A percentile compares a stretch with the other conserved stretches of the same genome.
phyloP scores from a whole-genome alignment of 805 yeast genomes.

The Scheffersomyces spartinae region DNA sequence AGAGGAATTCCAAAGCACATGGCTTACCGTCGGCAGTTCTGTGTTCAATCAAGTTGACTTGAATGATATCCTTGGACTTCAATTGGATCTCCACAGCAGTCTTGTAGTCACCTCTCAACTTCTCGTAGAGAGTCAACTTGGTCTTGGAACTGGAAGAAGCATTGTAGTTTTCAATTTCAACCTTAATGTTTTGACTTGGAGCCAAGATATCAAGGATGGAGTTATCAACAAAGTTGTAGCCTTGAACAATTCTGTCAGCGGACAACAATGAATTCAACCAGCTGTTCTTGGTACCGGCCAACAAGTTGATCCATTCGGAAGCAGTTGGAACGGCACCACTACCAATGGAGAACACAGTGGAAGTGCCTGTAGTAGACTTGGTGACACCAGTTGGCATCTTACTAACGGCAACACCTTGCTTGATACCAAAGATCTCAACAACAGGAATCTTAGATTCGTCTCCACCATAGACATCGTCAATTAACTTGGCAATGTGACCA shows the following conservation, averaged over 20 bases:
- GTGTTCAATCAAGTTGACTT: constrained; percentile 70
- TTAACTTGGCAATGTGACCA: constrained; percentile 67
- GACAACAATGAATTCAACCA: constrained; percentile 92
- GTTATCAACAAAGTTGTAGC: constrained; percentile 63
- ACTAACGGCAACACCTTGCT: constrained; percentile 29
- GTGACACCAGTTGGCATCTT: constrained; percentile 23
- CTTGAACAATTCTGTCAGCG: constrained; percentile 75
- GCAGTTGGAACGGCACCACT: constrained; percentile 19
- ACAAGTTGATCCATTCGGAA: constrained; percentile 60
- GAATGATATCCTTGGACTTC: constrained; percentile 40
- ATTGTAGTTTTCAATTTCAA: constrained; percentile 43
- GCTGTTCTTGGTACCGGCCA: constrained; percentile 67
- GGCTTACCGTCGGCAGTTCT: constrained; percentile 74
- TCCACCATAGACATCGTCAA: constrained; percentile 59
- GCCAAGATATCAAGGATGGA: constrained; percentile 72
- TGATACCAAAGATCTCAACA: constrained; percentile 82
- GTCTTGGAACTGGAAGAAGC: constrained; percentile 43
- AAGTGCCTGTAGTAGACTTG: constrained; percentile 14
- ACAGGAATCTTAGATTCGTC: constrained; percentile 69
- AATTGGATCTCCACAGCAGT: constrained; percentile 57
- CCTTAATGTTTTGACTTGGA: constrained; percentile 52
- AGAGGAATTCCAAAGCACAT: constrained; percentile 65
- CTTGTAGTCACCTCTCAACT: constrained; percentile 55
- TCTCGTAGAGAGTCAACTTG: constrained; percentile 54
- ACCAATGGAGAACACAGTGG: constrained; percentile 25